A percentile compares a stretch with the other conserved stretches of the same genome.
Evolutionary conservation across 2,329 filamentous ascomycete genomes (phyloP).

Genomic region (Arthrobotrys sphaeroides): DNA sequence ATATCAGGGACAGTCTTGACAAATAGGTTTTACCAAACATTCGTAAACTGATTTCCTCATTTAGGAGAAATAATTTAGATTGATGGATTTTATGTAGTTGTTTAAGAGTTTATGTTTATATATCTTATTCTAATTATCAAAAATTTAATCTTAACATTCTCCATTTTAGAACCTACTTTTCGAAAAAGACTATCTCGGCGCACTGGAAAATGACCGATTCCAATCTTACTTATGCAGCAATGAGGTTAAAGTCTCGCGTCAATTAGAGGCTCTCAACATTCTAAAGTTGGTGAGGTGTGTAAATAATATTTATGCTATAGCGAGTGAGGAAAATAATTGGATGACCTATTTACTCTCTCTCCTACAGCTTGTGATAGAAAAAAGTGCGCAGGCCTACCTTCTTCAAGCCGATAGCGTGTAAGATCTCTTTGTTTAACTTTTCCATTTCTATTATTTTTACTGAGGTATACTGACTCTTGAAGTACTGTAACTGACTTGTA

Average conservation of each 20-base stretch:
- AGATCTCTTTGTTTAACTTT: no score
- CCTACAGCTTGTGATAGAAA: neutral
- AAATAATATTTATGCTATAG: neutral
- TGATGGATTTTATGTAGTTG: neutral
- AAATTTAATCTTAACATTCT: neutral
- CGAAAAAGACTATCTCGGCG: neutral
- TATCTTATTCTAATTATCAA: neutral
- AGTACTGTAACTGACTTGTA: conserved; percentile 1
- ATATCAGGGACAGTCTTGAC: neutral
- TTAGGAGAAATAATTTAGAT: neutral
- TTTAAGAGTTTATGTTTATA: neutral
- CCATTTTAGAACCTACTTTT: neutral
- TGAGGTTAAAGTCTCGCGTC: neutral
- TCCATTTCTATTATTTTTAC: neutral
- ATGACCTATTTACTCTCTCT: neutral
- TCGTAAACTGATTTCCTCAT: neutral
- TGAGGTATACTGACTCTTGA: neutral
- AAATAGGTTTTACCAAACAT: neutral
- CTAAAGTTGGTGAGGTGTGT: neutral
- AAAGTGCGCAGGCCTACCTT: neutral
- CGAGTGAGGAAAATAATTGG: neutral
- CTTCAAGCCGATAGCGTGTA: conserved; percentile 1
- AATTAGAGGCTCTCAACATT: neutral
- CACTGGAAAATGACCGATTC: neutral
- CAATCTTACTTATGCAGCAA: neutral